Base-by-base conservation (phyloP, 257 asterid species). In the Capsicum pubescens region DNA sequence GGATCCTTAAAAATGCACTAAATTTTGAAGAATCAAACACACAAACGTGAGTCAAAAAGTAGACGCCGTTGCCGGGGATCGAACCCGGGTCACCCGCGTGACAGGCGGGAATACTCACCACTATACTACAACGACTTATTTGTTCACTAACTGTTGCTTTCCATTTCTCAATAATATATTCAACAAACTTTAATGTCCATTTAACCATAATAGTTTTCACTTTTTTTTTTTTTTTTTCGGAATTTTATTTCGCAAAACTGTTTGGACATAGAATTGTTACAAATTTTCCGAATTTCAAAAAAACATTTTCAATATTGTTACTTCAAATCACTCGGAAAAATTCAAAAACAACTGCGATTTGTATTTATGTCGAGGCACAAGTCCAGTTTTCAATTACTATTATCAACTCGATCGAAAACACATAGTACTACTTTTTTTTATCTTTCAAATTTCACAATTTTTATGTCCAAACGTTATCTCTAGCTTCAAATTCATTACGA, bases 41-140 rank as follows among this genome's bases (percentile, higher is more conserved):
- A 26, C 32, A 26, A 26, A 26, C 2, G 32, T 26, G 32, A 2
- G 32, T 26, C 4, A 42, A 42, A 3, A 42, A 42, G 6, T 2
- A 42, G 5, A 6, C 48, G 48, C 48, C 48, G 48, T 76, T 88
- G 92, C 94, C 92, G 94, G 94, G 92, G 94, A 91, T 91, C 92
- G 89, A 91, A 91, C 92, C 90, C 91, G 88, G 92, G 92, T 91
- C 91, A 87, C 90, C 91, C 91, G 91, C 87, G 92, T 91, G 94
- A 91, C 92, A 91, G 89, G 91, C 91, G 88, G 91, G 90, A 91
- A 91, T 91, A 91, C 93, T 88, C 17, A 90, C 92, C 92, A 90
- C 94, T 91, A 88, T 91, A 91, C 94, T 91, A 90, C 91, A 90
- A 90, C 91, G 91, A 91, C 92, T 59, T 44, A 8, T 6, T 44